These are phyloP conservation scores for Forsythia viridissima DNA, from an alignment of 257 asterid genomes.

Conservation along the genomic window DNA sequence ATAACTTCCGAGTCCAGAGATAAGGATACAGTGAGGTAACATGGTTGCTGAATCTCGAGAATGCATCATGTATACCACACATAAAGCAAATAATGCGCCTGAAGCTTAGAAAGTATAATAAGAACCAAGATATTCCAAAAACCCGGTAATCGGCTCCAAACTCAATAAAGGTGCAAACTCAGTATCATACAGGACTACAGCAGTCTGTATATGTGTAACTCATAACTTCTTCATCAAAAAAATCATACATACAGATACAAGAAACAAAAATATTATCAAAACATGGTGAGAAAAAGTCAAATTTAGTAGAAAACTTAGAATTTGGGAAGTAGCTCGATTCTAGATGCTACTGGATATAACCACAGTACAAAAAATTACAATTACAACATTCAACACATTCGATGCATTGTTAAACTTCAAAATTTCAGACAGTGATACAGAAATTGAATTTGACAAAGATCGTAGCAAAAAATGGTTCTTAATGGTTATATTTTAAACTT, in stretches of 20 bases:
- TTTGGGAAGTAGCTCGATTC: constrained; percentile 8
- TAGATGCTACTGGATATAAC: background rate
- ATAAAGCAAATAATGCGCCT: background rate
- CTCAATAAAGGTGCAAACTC: background rate
- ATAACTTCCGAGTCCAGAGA: background rate
- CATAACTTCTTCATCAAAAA: background rate
- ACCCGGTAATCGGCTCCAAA: background rate
- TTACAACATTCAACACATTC: background rate
- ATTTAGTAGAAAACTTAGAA: background rate
- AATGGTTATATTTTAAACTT: background rate
- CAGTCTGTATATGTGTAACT: background rate
- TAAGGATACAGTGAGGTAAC: background rate
- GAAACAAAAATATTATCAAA: background rate
- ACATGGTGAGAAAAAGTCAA: background rate
- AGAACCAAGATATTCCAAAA: background rate
- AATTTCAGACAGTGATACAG: background rate
- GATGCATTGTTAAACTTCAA: background rate
- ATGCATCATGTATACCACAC: background rate
- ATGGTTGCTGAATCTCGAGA: background rate
- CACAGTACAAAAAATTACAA: constrained; percentile 4
- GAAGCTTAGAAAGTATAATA: constrained; percentile 13
- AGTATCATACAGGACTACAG: background rate
- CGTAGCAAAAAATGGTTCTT: background rate
- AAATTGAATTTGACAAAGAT: background rate
- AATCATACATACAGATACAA: background rate